Conservation (phyloP, 2,329 filamentous ascomycete genomes). For the Exophiala dermatitidis region DNA sequence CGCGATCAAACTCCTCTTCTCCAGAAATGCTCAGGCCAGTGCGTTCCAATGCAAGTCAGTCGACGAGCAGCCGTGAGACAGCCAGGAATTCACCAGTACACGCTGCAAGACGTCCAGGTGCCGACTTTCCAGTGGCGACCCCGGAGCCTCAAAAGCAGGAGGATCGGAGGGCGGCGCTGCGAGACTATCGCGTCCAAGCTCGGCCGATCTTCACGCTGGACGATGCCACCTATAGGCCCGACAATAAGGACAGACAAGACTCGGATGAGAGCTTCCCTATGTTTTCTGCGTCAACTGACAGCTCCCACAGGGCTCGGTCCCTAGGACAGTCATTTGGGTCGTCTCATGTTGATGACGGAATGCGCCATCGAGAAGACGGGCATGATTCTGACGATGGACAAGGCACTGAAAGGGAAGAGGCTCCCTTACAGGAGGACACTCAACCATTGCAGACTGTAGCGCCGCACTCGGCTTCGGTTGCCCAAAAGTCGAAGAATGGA, state of each 20-base stretch:
- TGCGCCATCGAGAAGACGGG: background rate
- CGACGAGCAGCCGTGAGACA: background rate
- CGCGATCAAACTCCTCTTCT: conserved; percentile 7
- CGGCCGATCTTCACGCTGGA: conserved; percentile 47
- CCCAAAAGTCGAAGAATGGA: conserved; percentile 1
- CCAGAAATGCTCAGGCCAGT: conserved; percentile 7
- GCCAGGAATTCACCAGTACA: background rate
- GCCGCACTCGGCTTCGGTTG: background rate
- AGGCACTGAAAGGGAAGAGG: conserved; percentile 10
- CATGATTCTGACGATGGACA: conserved; percentile 7
- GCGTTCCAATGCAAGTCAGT: background rate
- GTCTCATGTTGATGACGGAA: background rate
- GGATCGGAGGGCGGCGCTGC: conserved; percentile 38
- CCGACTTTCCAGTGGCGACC: background rate
- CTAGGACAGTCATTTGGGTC: conserved; percentile 45
- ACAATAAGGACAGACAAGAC: conserved; percentile 42
- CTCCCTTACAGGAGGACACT: conserved; percentile 4
- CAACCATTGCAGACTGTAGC: background rate
- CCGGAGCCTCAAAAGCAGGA: conserved; percentile 34
- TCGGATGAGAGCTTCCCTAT: conserved; percentile 57
- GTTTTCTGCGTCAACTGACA: conserved; percentile 56
- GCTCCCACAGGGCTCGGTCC: conserved; percentile 48
- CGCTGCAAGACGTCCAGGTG: background rate
- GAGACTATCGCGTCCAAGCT: conserved; percentile 44
- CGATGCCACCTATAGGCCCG: conserved; percentile 32